phyloP scores from a whole-genome alignment of 169 alveolate species.

The Besnoitia besnoiti region DNA sequence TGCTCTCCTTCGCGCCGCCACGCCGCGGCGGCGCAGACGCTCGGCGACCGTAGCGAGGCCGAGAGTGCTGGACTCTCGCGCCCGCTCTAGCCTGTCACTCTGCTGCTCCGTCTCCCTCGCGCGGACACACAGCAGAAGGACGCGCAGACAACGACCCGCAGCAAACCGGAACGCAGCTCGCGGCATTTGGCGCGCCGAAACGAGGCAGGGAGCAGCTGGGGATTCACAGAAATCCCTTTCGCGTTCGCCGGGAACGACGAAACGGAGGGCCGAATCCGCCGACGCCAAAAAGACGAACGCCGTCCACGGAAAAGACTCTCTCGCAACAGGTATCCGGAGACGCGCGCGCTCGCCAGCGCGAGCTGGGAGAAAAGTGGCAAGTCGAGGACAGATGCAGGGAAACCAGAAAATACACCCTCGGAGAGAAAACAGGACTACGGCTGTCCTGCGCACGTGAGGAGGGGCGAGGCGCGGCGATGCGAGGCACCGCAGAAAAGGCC shows the following conservation, averaged over 20 bases:
- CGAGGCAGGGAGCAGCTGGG: no score
- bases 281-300: slow-evolving; percentile 1
- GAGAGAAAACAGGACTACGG: no score
- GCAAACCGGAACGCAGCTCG: background rate
- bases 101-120: no score
- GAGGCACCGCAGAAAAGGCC: background rate
- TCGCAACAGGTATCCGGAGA: background rate
- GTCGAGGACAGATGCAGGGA: no score
- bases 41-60: background rate
- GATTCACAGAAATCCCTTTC: no score
- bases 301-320: background rate
- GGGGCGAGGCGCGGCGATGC: no score
- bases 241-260: no score
- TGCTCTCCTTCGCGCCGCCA: background rate
- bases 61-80: background rate
- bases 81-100: background rate
- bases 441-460: no score
- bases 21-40: background rate
- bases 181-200: background rate
- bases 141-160: background rate
- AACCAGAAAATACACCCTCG: no score
- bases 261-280: no score
- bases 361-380: no score
- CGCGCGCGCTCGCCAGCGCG: no score
- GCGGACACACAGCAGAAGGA: background rate